phyloP scores from a whole-genome alignment of 257 asterid genomes.

The Forsythia viridissima region DNA sequence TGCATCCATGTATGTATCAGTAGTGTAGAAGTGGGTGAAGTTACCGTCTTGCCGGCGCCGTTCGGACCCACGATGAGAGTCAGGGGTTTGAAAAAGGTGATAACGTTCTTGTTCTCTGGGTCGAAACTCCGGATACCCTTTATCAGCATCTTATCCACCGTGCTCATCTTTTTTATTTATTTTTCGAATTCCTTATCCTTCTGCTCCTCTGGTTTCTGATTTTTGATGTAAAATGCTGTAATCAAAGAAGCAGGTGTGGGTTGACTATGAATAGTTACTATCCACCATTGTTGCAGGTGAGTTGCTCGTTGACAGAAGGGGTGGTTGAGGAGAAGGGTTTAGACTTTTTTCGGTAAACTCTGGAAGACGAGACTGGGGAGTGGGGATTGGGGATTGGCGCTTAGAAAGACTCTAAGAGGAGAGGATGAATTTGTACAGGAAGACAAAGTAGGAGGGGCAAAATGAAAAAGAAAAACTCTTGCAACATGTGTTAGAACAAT shows the following conservation, averaged over 20 bases:
- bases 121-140: conserved; percentile 99
- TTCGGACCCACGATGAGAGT: conserved; percentile 97
- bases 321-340: not conserved
- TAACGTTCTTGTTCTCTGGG: conserved; percentile 95
- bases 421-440: not conserved
- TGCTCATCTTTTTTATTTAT: conserved; percentile 57
- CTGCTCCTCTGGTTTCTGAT: conserved; percentile 7
- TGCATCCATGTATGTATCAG: not conserved
- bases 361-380: not conserved
- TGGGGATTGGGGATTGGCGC: not conserved
- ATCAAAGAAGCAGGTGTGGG: not conserved
- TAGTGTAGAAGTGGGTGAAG: not conserved
- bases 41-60: conserved; percentile 98
- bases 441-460: not conserved
- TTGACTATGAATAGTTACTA: conserved; percentile 10
- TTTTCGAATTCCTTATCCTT: conserved; percentile 2
- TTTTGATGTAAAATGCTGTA: not conserved
- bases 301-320: not conserved
- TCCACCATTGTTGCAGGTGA: not conserved
- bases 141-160: conserved; percentile 94
- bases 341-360: not conserved
- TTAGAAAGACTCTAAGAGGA: no score
- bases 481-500: no score
- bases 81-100: conserved; percentile 87
- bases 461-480: no score